Base-by-base conservation (phyloP, 768 basidiomycete genomes). In the Pleurotus pulmonarius region DNA sequence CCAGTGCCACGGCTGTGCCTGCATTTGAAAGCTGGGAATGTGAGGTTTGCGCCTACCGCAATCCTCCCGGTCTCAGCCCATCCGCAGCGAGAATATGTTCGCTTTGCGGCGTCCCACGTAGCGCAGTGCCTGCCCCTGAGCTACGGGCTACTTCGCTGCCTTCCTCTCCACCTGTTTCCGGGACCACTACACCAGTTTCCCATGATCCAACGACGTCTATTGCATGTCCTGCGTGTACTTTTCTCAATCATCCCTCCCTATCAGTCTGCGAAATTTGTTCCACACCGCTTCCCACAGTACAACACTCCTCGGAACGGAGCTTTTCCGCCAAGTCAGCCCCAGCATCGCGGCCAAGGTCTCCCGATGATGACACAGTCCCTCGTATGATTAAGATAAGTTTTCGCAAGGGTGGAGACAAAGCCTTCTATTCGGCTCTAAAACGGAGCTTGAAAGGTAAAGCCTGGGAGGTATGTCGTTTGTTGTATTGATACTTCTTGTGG, bases 221-320 rank as follows among this genome's bases (percentile, higher is more conserved):
- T 44, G 71, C 88, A 12, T 99, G 96, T 69, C 81, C 86, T 1
- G 86, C 85, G 1, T 99, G 97, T 67, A 98, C 96, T 1, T 99
- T 95, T 67, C 75, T 95, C 11, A 99, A 99, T 70, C 86, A 90
- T 58, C 83, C 84, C 0, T 86, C 82, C 1, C 75, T 94, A 55
- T 69, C 69, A 0, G 67, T 73, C 6, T 98, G 96, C 72, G 96
- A 98, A 69, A 88, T 98, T 2, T 98, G 96, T 66, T 79, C 78
- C 4, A 87, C 92, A 3, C 73, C 82, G 0, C 73, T 98, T 8
- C 85, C 84, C 65, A 59, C 48, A 39, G 25, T 63, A 57, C 15
- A 47, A 58, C 3, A 41, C 60, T 16, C 49, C 57, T 11, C 49
- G 29, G 40, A 34, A 56, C 49, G 54, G 65, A 25, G 46, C 61